Evolutionary conservation across 2,329 filamentous ascomycete genomes (phyloP).

Genomic region (Clarireedia hainanense): DNA sequence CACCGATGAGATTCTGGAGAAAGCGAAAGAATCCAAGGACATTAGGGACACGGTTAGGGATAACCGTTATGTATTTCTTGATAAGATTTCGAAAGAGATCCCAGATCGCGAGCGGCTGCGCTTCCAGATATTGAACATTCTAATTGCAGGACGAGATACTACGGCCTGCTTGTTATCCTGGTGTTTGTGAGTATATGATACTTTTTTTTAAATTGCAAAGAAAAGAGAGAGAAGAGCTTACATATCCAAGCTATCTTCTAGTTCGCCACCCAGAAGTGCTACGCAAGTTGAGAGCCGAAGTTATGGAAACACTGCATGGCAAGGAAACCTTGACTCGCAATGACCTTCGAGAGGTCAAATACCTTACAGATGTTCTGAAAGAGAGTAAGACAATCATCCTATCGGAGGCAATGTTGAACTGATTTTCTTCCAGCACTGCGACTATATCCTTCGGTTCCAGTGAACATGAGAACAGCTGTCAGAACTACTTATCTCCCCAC

Average conservation of each 20-base stretch:
- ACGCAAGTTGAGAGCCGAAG: background rate
- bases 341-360: background rate
- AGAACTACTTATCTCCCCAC: conserved; percentile 23
- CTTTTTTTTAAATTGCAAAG: too few relatives aligned
- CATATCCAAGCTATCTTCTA: conserved; percentile 2
- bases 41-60: conserved; percentile 29
- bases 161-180: conserved; percentile 35
- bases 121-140: conserved; percentile 28
- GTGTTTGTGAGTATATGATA: conserved; percentile 21
- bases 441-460: conserved; percentile 24
- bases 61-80: background rate
- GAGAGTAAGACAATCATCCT: background rate
- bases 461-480: conserved; percentile 20
- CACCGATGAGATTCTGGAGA: background rate
- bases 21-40: background rate
- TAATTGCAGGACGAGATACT: conserved; percentile 36
- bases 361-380: conserved; percentile 8
- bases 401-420: too few relatives aligned
- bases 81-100: conserved; percentile 26
- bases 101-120: conserved; percentile 25
- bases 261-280: conserved; percentile 11
- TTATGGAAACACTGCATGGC: background rate
- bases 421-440: conserved; percentile 2
- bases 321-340: background rate
- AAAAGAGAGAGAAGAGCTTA: background rate